Evolutionary conservation across 371 early-diverging fungal genomes (phyloP).

Genomic region (Paraphysoderma sedebokerense): DNA sequence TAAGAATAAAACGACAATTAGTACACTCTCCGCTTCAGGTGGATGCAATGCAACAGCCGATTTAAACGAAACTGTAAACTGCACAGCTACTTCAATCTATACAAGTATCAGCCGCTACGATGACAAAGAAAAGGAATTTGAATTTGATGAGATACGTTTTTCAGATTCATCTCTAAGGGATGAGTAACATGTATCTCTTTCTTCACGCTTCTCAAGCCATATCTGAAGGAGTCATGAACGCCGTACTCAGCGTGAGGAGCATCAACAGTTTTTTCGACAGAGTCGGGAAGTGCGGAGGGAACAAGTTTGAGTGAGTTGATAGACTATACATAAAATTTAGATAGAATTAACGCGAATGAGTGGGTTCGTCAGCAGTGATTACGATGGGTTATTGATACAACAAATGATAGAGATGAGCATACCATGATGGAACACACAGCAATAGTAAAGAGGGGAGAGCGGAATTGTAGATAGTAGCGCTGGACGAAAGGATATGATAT

Average conservation of each 20-base stretch:
- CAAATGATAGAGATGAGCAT: too few relatives aligned
- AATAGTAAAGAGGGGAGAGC: too few relatives aligned
- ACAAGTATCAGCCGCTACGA: background rate
- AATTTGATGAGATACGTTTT: conserved; percentile 22
- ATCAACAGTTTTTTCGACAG: conserved; percentile 18
- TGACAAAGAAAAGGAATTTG: background rate
- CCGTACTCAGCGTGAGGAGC: conserved; percentile 47
- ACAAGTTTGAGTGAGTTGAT: conserved; percentile 21
- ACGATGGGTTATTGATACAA: too few relatives aligned
- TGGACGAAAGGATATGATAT: too few relatives aligned
- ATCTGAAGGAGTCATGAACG: conserved; percentile 66
- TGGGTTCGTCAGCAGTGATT: too few relatives aligned
- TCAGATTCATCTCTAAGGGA: conserved; percentile 58
- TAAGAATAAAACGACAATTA: background rate
- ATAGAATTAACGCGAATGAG: too few relatives aligned
- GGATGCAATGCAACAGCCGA: too few relatives aligned
- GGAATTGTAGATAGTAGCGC: too few relatives aligned
- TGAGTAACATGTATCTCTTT: conserved; percentile 48
- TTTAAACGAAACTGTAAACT: background rate
- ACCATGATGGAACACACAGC: too few relatives aligned
- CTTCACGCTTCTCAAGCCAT: conserved; percentile 56
- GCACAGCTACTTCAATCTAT: background rate
- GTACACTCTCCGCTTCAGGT: too few relatives aligned
- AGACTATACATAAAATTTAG: background rate
- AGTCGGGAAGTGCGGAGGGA: conserved; percentile 20